phyloP scores from a whole-genome alignment of 2,329 filamentous ascomycete species.

The Fusarium siculi region DNA sequence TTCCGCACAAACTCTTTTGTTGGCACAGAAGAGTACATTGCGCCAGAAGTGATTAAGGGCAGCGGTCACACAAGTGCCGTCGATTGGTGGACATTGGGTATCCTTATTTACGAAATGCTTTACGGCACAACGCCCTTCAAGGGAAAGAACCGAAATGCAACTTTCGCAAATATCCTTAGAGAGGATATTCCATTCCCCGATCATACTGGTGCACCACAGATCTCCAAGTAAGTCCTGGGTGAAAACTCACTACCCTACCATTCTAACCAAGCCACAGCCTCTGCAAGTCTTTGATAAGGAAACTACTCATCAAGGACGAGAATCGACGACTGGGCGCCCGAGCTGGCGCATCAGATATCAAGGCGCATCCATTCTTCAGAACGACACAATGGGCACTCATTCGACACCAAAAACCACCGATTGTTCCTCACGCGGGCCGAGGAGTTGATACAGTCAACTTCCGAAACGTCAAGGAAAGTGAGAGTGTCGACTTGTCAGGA shows the following conservation, averaged over 20 bases:
- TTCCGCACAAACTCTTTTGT: constrained; percentile 99
- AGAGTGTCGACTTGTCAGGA: constrained; percentile 86
- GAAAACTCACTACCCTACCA: too few relatives aligned
- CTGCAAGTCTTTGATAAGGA: constrained; percentile 96
- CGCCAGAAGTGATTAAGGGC: constrained; percentile 97
- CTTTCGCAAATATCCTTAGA: constrained; percentile 94
- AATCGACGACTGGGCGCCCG: constrained; percentile 91
- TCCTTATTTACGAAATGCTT: constrained; percentile 98
- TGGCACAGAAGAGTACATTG: constrained; percentile 98
- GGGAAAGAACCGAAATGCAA: constrained; percentile 97
- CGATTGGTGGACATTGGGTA: constrained; percentile 99
- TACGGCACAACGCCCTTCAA: constrained; percentile 99
- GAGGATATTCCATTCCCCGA: constrained; percentile 98
- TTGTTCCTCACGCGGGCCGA: constrained; percentile 89
- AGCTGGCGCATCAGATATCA: constrained; percentile 96
- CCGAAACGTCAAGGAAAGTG: constrained; percentile 96
- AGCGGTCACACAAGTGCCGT: constrained; percentile 98
- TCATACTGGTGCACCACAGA: constrained; percentile 81
- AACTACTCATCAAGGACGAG: constrained; percentile 98
- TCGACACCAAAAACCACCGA: constrained; percentile 97
- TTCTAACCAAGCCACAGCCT: constrained; percentile 65
- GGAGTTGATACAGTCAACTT: constrained; percentile 97
- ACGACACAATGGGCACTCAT: constrained; percentile 97
- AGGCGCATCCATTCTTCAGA: constrained; percentile 94
- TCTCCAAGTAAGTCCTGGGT: constrained; percentile 79